Evolutionary conservation across 2,329 filamentous ascomycete genomes (phyloP).

Genomic region (Pyrenophora seminiperda): DNA sequence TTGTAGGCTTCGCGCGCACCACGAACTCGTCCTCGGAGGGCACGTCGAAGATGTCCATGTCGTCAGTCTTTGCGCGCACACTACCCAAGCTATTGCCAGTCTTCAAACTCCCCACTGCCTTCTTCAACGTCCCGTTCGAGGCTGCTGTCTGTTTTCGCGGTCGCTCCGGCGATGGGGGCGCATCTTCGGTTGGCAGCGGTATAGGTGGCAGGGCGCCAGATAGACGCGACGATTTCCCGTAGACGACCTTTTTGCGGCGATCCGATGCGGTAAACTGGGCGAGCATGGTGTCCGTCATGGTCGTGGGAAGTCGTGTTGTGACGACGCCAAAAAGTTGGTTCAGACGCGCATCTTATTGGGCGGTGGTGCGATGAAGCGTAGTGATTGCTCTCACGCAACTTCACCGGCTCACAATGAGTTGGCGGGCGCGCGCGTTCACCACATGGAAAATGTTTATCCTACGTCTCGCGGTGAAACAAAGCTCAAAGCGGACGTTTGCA

Average conservation of each 20-base stretch:
- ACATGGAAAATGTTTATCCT: conserved; percentile 1
- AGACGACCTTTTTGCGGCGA: conserved; percentile 47
- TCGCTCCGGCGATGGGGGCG: conserved; percentile 40
- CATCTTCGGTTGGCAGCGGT: conserved; percentile 27
- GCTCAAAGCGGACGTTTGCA: conserved; percentile 8
- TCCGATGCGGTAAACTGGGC: conserved; percentile 38
- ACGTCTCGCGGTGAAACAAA: conserved; percentile 15
- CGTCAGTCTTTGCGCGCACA: conserved; percentile 12
- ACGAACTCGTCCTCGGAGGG: conserved; percentile 45
- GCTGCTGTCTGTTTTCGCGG: conserved; percentile 31
- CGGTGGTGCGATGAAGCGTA: conserved; percentile 1
- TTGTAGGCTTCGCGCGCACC: conserved; percentile 15
- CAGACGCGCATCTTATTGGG: conserved; percentile 36
- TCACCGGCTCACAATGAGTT: conserved; percentile 5
- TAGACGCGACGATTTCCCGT: conserved; percentile 44
- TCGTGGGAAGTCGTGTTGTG: conserved; percentile 17
- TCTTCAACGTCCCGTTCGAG: conserved; percentile 16
- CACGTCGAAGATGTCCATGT: conserved; percentile 50
- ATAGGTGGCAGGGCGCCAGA: conserved; percentile 20
- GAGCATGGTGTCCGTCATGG: conserved; percentile 36
- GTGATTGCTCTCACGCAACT: background rate
- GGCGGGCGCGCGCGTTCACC: conserved; percentile 11
- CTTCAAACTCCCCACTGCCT: conserved; percentile 8
- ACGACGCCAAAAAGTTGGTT: conserved; percentile 6
- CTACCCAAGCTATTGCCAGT: conserved; percentile 2